Conservation (phyloP, 2,329 filamentous ascomycete species). For the Spiromastix sp. region DNA sequence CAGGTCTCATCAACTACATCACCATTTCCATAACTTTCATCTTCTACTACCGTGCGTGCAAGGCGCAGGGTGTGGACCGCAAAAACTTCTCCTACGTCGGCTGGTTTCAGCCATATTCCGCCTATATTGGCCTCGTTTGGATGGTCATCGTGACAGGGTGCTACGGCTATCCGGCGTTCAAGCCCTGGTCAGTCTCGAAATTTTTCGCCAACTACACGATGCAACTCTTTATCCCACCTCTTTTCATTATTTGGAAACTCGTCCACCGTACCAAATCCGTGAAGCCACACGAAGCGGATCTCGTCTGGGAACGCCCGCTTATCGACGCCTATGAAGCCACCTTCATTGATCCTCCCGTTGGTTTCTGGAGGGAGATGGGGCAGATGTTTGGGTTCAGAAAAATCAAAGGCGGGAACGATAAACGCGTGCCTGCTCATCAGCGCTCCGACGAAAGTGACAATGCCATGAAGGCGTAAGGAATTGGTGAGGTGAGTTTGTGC, state of each 20-base stretch:
- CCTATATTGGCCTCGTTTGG: constrained; percentile 54
- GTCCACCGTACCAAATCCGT: constrained; percentile 49
- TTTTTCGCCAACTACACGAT: constrained; percentile 48
- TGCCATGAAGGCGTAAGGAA: too few species aligned
- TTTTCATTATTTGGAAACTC: constrained; percentile 54
- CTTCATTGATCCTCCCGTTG: too few species aligned
- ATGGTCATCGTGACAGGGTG: constrained; percentile 33
- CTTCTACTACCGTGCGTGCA: constrained; percentile 58
- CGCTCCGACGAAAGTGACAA: too few species aligned
- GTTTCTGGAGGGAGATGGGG: too few species aligned
- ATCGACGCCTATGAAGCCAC: too few species aligned
- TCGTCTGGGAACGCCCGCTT: too few species aligned
- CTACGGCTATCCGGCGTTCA: constrained; percentile 47
- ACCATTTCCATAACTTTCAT: constrained; percentile 62
- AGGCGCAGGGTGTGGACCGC: constrained; percentile 58
- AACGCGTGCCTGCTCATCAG: too few species aligned
- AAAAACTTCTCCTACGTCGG: constrained; percentile 60
- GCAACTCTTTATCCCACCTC: constrained; percentile 43
- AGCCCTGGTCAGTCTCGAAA: constrained; percentile 34
- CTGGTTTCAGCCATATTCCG: constrained; percentile 59
- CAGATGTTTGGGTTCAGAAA: too few species aligned
- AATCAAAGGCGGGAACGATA: too few species aligned
- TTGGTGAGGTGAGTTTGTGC: too few species aligned
- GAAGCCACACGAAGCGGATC: constrained; percentile 44
- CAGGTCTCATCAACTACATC: constrained; percentile 63